Evolutionary conservation across 176 grass and related monocot species (phyloP), one percentile per base, ranked within the genome.

Genomic region (Paspalum notatum): DNA sequence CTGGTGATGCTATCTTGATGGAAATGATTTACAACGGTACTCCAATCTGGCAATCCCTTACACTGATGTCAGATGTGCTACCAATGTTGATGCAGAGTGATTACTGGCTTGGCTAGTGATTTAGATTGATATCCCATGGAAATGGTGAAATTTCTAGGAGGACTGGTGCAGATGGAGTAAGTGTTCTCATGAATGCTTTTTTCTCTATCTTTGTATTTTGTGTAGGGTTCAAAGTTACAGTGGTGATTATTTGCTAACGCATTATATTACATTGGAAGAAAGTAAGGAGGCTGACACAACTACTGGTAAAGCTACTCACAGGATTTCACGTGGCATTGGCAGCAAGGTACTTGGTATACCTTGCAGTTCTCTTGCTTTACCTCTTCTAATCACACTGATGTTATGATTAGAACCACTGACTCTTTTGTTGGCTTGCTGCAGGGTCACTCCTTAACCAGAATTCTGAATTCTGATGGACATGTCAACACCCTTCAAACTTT

Each of bases 221-320:
- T 32, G 15, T 75, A 8, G 32, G 9, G 46, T 66, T 77, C 9
- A 42, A 71, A 76, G 1, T 84, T 75, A 21, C 76, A 7, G 25
- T 76, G 24, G 22, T 85, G 43, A 84, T 62, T 82, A 14, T 61
- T 80, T 74, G 25, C 59, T 40, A 18, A 61, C 77, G 44, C 54
- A 16, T 24, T 85, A 95, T 92, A 77, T 93, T 76, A 77, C 85
- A 66, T 10, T 93, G 74, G 92, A 99, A 80, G 96, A 99, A 82
- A 88, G 79, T 10, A 95, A 83, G 79, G 92, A 95, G 86, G 86
- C 96, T 27, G 85, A 99, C 55, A 84, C 90, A 12, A 66, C 79
- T 62, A 91, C 86, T 66, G 50, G 90, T 62, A 93, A 71, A 91
- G 96, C 93, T 4, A 57, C 84, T 48, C 93, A 95, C 68, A 86